Evolutionary conservation across 2,329 filamentous ascomycete genomes (phyloP), one percentile per base, ranked within the genome.

Genomic region (Fusarium buharicum): DNA sequence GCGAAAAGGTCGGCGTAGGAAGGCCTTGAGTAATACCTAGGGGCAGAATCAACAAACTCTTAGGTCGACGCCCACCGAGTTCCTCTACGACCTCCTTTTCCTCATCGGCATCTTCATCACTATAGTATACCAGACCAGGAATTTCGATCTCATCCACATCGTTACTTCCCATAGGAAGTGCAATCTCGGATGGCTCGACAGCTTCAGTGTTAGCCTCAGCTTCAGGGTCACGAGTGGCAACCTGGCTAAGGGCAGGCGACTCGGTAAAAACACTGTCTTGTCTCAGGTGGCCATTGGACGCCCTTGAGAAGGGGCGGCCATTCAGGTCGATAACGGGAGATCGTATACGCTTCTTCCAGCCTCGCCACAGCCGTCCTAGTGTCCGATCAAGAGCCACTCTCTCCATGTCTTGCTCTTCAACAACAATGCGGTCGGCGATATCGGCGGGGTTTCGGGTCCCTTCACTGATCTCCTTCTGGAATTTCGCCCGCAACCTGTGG

Each of bases 381-480:
- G 92, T 93, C 54, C 93, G 86, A 72, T 97, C 96, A 58, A 98
- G 82, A 8, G 94, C 94, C 63, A 98, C 86, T 67, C 93, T 92
- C 73, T 98, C 95, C 83, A 97, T 92, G 73, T 99, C 95, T 50
- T 87, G 80, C 70, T 98, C 94, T 70, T 96, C 91, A 22, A 99
- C 88, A n/a, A 93, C 81, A 49, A 96, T 83, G 14, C 87, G 86
- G 61, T 91, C 87, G 36, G 84, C 81, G 44, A 83, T 72, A 22
- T 84, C 81, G 17, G 78, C 77, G 3, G 80, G 76, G 44, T 72
- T 77, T 54, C 78, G 76, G 14, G 75, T 75, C 11, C 82, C 81
- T 13, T 86, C 83, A 48, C 79, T 84, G 40, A 87, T 77, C 28
- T 86, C 83, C 61, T 86, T 88, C 55, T 87, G 83, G 48, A 84